These are phyloP conservation scores for Boletus sp. DNA, from an alignment of 1,284 basidiomycete genomes.

Conservation along the genomic window DNA sequence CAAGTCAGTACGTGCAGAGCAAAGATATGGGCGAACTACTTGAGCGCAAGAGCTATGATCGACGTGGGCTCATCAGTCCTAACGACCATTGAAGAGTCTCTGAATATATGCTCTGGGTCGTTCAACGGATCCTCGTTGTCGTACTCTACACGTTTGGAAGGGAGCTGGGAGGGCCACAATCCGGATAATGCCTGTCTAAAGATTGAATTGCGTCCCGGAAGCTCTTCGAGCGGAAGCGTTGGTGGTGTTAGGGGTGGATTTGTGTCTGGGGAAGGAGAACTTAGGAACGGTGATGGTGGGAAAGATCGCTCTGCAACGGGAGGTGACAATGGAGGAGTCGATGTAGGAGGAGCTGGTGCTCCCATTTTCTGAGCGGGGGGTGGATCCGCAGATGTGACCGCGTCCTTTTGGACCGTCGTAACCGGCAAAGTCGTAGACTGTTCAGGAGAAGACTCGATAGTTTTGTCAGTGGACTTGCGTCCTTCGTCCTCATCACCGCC, in stretches of 20 bases:
- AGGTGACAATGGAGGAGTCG: constrained; percentile 37
- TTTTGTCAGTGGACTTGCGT: constrained; percentile 35
- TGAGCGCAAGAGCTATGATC: constrained; percentile 94
- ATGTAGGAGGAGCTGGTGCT: constrained; percentile 23
- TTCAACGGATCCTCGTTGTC: constrained; percentile 69
- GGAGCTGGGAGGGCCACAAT: constrained; percentile 64
- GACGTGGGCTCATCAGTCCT: constrained; percentile 98
- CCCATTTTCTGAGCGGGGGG: constrained; percentile 23
- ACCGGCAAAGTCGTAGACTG: constrained; percentile 38
- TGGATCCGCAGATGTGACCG: constrained; percentile 13
- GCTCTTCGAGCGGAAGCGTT: constrained; percentile 57
- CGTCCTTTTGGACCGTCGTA: constrained; percentile 17
- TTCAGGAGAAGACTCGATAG: constrained; percentile 42
- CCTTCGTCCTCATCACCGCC: constrained; percentile 71
- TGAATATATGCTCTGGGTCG: constrained; percentile 91
- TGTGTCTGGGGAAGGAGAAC: constrained; percentile 44
- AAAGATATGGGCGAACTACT: constrained; percentile 49
- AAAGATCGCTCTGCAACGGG: constrained; percentile 42
- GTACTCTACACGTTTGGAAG: constrained; percentile 50
- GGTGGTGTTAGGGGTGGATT: constrained; percentile 55
- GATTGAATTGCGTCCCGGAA: constrained; percentile 69
- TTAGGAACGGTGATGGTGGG: constrained; percentile 60
- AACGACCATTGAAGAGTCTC: constrained; percentile 94
- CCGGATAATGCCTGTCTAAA: constrained; percentile 83
- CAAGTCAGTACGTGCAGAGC: constrained; percentile 7